Base-by-base conservation (phyloP, 169 alveolate species). In the Cryptosporidium parvum region DNA sequence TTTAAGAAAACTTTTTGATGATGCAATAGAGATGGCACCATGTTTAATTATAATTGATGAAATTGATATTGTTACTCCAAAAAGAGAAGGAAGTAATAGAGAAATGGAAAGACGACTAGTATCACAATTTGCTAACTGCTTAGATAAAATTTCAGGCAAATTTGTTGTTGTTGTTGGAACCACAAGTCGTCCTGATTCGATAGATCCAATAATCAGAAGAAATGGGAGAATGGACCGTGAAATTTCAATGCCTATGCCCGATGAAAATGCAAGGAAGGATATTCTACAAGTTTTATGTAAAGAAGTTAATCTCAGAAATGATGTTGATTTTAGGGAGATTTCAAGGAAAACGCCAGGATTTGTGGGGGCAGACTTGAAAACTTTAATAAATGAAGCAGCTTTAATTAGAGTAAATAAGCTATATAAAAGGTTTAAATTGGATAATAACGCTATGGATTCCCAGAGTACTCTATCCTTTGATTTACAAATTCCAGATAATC, bases 41-140 rank as follows among this genome's bases (percentile, higher is more conserved):
- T 94, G 98, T 91, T 94, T 95, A 23, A 51, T 80, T 65, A 14
- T 80, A 23, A 80, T 80, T 45, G 89, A 80, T 45, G 89, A 96
- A 70, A 94, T 96, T 44, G 97, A 96, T 70, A 93, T 97, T 51
- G 93, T 96, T 23, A 96, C 98, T 16, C 97, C 97, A 44, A 94
- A 97, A 85, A 89, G 97, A 7, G 98, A 96, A 61, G 94, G 95
- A 39, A 93, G 96, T 9, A 91, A 91, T 35, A 96, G 98, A 71
- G 98, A 96, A 85, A 94, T 97, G 97, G 99, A 97, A 92, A 96
- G 95, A 62, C 92, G 99, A 84, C 95, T 97, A 16, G 99, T 97
- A 16, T 96, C 98, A 0, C 97, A 97, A 86, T 93, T 97, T 21
- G 96, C 97, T 86, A 94, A 96, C 31, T 95, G 98, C 65, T 92